Evolutionary conservation across 2,329 filamentous ascomycete genomes (phyloP).

Genomic region (Clarireedia sp.): DNA sequence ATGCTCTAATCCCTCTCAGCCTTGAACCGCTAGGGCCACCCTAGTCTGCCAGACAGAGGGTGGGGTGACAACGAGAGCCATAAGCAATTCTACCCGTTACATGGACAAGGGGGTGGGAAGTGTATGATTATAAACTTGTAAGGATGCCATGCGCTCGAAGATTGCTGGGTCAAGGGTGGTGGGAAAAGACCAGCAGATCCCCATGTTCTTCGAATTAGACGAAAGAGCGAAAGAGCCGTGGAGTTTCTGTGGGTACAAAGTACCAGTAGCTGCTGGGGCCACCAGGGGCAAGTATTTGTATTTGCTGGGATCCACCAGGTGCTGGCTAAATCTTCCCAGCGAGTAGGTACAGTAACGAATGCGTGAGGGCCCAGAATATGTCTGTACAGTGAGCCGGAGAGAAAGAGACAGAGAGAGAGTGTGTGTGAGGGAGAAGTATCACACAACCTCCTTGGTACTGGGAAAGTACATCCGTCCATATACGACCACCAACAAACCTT

Average conservation of each 20-base stretch:
- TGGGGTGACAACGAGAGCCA: background rate
- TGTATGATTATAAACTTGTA: background rate
- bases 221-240: background rate
- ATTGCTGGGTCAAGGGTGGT: background rate
- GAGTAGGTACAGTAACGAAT: too few relatives aligned
- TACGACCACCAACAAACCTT: too few relatives aligned
- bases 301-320: too few relatives aligned
- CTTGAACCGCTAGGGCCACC: conserved; percentile 17
- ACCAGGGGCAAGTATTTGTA: background rate
- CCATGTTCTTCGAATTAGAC: background rate
- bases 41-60: conserved; percentile 2
- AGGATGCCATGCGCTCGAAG: conserved; percentile 6
- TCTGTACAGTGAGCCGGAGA: too few relatives aligned
- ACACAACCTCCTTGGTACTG: too few relatives aligned
- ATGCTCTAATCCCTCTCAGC: conserved; percentile 14
- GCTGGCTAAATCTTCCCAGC: too few relatives aligned
- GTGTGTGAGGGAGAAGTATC: too few relatives aligned
- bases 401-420: too few relatives aligned
- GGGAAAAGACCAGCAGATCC: background rate
- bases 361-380: too few relatives aligned
- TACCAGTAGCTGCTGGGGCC: background rate
- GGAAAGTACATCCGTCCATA: too few relatives aligned
- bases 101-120: background rate
- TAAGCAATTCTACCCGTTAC: conserved; percentile 3
- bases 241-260: background rate